Evolutionary conservation across 1,284 basidiomycete species (phyloP).

Genomic region (Cryptococcus sp.): DNA sequence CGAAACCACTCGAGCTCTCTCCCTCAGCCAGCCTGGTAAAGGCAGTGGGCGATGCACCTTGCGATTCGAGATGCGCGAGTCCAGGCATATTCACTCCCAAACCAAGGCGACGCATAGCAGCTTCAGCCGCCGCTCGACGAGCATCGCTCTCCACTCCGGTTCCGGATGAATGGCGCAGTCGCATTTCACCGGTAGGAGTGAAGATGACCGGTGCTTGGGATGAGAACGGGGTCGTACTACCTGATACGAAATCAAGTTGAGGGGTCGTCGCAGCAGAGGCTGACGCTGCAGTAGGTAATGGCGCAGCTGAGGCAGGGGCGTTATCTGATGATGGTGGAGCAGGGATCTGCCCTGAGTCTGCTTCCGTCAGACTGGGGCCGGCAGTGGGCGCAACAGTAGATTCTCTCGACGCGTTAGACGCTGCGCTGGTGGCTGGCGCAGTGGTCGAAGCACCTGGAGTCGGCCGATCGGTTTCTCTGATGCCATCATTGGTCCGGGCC

Average conservation of each 20-base stretch:
- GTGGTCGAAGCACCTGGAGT: neutral
- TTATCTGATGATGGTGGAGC: neutral
- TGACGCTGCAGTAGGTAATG: neutral
- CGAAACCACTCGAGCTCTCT: too few species aligned
- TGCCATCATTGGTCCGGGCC: neutral
- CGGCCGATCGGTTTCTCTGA: neutral
- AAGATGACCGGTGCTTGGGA: constrained; percentile 45
- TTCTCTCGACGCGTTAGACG: neutral
- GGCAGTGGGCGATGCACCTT: neutral
- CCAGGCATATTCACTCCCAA: constrained; percentile 1
- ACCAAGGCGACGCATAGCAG: constrained; percentile 32
- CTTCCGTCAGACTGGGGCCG: neutral
- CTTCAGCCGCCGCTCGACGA: constrained; percentile 31
- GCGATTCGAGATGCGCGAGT: neutral
- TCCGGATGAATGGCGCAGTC: constrained; percentile 56
- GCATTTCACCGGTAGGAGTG: constrained; percentile 20
- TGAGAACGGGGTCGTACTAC: constrained; percentile 37
- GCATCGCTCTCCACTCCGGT: constrained; percentile 38
- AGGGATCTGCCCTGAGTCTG: neutral
- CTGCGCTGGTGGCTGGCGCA: neutral
- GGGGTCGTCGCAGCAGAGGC: constrained; percentile 9
- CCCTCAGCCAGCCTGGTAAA: too few species aligned
- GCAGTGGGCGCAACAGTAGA: neutral
- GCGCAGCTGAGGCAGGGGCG: neutral
- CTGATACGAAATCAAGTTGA: constrained; percentile 19